Conservation (phyloP, 352 stramenopile species). For the Phytophthora boehmeriae region DNA sequence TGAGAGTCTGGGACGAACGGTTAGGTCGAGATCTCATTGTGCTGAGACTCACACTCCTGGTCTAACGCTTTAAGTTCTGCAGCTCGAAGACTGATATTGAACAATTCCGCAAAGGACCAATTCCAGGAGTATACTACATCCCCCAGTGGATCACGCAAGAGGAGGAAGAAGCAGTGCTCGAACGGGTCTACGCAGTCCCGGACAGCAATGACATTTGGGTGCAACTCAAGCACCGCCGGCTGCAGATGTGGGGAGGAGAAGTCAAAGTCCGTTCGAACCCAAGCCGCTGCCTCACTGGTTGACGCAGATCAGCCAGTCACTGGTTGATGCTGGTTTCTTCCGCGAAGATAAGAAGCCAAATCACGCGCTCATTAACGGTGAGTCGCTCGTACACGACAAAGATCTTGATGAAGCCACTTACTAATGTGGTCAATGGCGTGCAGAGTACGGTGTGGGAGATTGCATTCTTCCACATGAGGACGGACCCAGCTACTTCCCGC, state of each 20-base stretch:
- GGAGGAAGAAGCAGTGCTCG: constrained; percentile 63
- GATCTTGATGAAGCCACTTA: background rate
- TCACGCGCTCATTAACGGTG: constrained; percentile 79
- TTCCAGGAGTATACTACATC: constrained; percentile 62
- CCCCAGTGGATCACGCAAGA: constrained; percentile 64
- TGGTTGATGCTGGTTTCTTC: constrained; percentile 64
- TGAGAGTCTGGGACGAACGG: constrained; percentile 41
- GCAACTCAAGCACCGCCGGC: constrained; percentile 59
- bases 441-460: constrained; percentile 71
- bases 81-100: constrained; percentile 42
- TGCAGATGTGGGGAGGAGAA: constrained; percentile 77
- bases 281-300: constrained; percentile 60
- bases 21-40: constrained; percentile 7
- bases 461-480: constrained; percentile 77
- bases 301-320: constrained; percentile 47
- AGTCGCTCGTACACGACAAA: background rate
- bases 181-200: constrained; percentile 56
- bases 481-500: constrained; percentile 66
- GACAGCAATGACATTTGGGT: constrained; percentile 52
- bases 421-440: background rate
- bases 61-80: background rate
- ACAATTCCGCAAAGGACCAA: constrained; percentile 36
- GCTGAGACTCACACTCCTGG: background rate
- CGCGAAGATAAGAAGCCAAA: constrained; percentile 53
- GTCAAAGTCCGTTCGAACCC: constrained; percentile 57